Percentiles rank a stretch among this genome's conserved stretches.
Conservation (phyloP, 768 basidiomycete species). For the Artomyces pyxidatus region DNA sequence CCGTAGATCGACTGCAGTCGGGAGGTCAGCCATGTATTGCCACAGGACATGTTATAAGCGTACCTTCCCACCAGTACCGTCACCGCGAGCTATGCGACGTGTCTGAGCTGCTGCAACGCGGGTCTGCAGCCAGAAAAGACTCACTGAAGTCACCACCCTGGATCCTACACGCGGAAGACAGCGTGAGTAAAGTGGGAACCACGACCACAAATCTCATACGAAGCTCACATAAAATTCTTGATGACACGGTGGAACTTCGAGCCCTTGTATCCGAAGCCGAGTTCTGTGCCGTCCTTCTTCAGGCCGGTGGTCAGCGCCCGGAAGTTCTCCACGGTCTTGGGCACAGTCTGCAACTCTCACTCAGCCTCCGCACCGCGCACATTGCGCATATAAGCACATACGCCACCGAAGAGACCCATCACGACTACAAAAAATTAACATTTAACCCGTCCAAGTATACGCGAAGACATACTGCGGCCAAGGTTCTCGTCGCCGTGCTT, state of each 20-base stretch:
- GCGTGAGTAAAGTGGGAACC: slow-evolving; percentile 14
- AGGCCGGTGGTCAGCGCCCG: slow-evolving; percentile 82
- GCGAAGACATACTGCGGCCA: slow-evolving; percentile 64
- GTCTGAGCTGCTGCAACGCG: too few species aligned
- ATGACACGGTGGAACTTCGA: slow-evolving; percentile 97
- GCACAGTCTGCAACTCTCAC: slow-evolving; percentile 58
- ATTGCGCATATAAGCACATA: slow-evolving; percentile 22
- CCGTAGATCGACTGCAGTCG: slow-evolving; percentile 75
- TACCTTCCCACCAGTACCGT: slow-evolving; percentile 89
- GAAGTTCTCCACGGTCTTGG: slow-evolving; percentile 97
- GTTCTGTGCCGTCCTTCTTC: slow-evolving; percentile 60
- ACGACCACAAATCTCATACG: background rate
- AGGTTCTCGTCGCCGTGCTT: slow-evolving; percentile 83
- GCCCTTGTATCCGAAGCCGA: slow-evolving; percentile 88
- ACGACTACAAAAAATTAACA: slow-evolving; percentile 41
- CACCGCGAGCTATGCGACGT: slow-evolving; percentile 52
- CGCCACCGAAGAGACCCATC: slow-evolving; percentile 87
- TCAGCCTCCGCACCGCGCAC: background rate
- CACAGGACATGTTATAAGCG: slow-evolving; percentile 7
- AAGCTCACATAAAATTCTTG: slow-evolving; percentile 75
- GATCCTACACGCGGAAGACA: slow-evolving; percentile 45
- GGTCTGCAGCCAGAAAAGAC: too few species aligned
- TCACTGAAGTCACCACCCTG: slow-evolving; percentile 97
- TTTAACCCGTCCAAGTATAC: background rate
- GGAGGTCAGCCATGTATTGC: background rate